Evolutionary conservation across 2,329 filamentous ascomycete species (phyloP), one percentile per base, ranked within the genome.

Genomic region (Xylaria sp.): DNA sequence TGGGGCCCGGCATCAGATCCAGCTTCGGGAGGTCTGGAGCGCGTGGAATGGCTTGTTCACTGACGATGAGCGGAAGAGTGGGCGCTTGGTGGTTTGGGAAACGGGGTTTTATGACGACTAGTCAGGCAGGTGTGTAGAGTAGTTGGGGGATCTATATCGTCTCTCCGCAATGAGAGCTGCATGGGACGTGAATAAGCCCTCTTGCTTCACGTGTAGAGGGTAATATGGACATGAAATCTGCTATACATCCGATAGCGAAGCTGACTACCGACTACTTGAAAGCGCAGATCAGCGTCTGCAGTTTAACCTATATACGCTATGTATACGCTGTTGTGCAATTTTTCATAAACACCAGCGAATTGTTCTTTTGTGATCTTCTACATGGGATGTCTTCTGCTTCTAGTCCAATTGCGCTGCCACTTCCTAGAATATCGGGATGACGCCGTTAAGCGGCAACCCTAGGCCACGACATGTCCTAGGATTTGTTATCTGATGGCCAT

Each of bases 11-110:
- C 77, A 84, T 31, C 81, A 80, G 2, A 79, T 84, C n/a, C 70
- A 72, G 63, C 73, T 86, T 10, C 80, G 67, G 13, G 81, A 82
- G 69, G 85, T 83, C 7, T 90, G 87, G 88, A 79, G 80, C 44
- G 83, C 80, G 2, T 87, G 84, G 77, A 90, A 90, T 73, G 88
- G 87, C 11, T 78, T 87, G 54, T 89, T 89, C 74, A 87, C 86
- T 69, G 88, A 90, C 74, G 88, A 90, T 74, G 83, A 80, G 78
- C 80, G 87, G 61, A 82, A 88, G 63, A 76, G 79, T 1, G 88
- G 88, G 0, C 80, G 81, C 68, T 79, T 90, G 69, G 80, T 89
- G 31, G 86, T 90, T 20, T 90, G 88, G 88, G 73, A 73, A 45
- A 78, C 76, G 1, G 75, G 75, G 2, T 72, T 71, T 27, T 76